These are phyloP conservation scores for Colletotrichum karsti DNA, from an alignment of 2,329 filamentous ascomycete genomes.

Conservation along the genomic window DNA sequence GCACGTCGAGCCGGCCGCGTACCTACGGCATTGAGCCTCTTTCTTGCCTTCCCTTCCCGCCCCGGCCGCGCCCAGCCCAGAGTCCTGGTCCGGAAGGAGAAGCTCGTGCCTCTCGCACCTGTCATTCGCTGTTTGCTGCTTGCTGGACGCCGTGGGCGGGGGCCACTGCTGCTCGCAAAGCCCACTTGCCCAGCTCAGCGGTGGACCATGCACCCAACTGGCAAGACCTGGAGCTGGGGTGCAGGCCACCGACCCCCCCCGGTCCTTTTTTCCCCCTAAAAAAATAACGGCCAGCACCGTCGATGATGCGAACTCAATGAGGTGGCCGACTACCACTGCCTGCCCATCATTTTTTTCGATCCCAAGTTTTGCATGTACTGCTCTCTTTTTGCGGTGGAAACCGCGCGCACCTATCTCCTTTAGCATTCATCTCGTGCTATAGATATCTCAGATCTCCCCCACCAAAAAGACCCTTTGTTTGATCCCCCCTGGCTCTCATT, in stretches of 20 bases:
- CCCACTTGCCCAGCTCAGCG: not conserved
- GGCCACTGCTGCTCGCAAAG: not conserved
- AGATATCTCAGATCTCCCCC: not conserved
- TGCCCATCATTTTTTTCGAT: not conserved
- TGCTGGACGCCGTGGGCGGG: too few species aligned
- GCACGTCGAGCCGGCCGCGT: conserved; percentile 22
- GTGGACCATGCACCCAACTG: conserved; percentile 1
- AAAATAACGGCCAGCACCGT: conserved; percentile 11
- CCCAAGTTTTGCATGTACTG: conserved; percentile 3
- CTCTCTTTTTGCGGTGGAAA: conserved; percentile 14
- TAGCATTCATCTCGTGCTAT: not conserved
- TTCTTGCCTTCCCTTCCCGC: not conserved
- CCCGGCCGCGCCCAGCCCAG: conserved; percentile 4
- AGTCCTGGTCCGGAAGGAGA: conserved; percentile 21
- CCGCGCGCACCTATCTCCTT: not conserved
- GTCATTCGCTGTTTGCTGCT: conserved; percentile 14
- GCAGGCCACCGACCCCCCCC: not conserved
- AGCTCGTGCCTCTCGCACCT: conserved; percentile 16
- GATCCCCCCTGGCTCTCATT: not conserved
- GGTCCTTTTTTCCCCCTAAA: conserved; percentile 13
- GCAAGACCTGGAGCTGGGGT: not conserved
- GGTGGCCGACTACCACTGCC: not conserved
- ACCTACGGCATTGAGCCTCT: conserved; percentile 23
- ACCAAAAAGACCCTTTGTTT: not conserved
- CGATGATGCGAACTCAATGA: conserved; percentile 27